A percentile compares a stretch with the other conserved stretches of the same genome.
Evolutionary conservation across 2,329 filamentous ascomycete species (phyloP).

Genomic region (Fusarium udum): DNA sequence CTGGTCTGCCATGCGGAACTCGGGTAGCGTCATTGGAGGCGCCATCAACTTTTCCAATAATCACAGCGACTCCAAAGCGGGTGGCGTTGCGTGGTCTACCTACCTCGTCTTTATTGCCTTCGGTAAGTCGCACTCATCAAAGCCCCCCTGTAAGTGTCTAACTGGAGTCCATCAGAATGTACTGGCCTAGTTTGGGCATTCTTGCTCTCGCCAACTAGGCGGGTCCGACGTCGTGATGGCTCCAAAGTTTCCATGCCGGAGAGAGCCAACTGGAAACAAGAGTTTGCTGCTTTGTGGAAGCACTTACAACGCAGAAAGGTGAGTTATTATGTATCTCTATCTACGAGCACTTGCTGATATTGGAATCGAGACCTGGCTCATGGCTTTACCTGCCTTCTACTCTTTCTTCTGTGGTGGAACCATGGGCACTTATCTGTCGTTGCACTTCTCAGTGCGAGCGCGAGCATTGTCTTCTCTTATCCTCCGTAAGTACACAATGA

Average conservation of each 20-base stretch:
- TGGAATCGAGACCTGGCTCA: background rate
- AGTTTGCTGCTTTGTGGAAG: background rate
- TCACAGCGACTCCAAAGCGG: background rate
- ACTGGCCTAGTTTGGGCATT: background rate
- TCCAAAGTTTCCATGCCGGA: background rate
- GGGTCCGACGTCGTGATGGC: background rate
- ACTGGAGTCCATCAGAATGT: background rate
- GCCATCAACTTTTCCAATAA: slow-evolving; percentile 2
- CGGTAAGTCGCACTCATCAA: background rate
- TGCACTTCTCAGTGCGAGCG: background rate
- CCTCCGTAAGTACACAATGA: background rate
- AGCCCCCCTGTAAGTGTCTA: accelerated
- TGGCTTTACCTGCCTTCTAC: background rate
- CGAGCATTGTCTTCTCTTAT: background rate
- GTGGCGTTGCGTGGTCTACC: background rate
- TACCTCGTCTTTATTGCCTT: background rate
- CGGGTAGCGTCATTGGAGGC: background rate
- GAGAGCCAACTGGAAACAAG: background rate
- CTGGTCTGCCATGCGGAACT: slow-evolving; percentile 1
- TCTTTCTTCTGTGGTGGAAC: slow-evolving; percentile 2
- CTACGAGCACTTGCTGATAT: background rate
- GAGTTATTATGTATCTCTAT: accelerated
- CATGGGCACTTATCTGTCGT: background rate
- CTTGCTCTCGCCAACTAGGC: background rate
- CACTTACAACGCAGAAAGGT: background rate